Evolutionary conservation across 164 flowering plant species (phyloP).

Genomic region (Brasenia schreberi): DNA sequence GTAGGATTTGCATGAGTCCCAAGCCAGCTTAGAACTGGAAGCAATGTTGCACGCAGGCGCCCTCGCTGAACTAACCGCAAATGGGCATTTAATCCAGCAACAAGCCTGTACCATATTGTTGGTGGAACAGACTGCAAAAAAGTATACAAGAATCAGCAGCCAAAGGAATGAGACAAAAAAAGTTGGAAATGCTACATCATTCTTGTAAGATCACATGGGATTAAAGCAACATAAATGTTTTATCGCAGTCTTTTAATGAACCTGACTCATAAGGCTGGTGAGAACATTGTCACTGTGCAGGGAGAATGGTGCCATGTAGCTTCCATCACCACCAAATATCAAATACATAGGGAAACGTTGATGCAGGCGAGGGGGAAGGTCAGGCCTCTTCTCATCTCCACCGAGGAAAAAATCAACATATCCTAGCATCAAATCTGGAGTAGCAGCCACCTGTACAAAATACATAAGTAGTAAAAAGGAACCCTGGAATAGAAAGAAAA

Average conservation of each 20-base stretch:
- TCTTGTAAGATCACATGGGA: background rate
- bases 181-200: too few relatives aligned
- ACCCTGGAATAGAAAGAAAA: background rate
- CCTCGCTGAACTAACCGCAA: constrained; percentile 75
- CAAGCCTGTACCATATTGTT: constrained; percentile 82
- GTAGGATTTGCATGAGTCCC: constrained; percentile 78
- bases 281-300: constrained; percentile 79
- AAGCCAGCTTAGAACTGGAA: constrained; percentile 62
- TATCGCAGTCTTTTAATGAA: constrained; percentile 12
- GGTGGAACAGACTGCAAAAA: constrained; percentile 65
- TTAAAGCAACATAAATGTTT: background rate
- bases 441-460: constrained; percentile 67
- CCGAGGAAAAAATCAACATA: constrained; percentile 91
- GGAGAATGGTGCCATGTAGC: constrained; percentile 88
- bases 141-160: background rate
- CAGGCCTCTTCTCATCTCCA: constrained; percentile 91
- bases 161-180: background rate
- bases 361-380: constrained; percentile 77
- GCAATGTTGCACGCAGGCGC: constrained; percentile 38
- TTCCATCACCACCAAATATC: constrained; percentile 93
- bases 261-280: constrained; percentile 93
- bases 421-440: constrained; percentile 83
- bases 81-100: constrained; percentile 92
- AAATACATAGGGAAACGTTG: constrained; percentile 74
- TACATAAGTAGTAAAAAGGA: background rate